Evolutionary conservation across 176 grass and related monocot species (phyloP), one percentile per base, ranked within the genome.

Genomic region (Hsuehochloa calcarea): DNA sequence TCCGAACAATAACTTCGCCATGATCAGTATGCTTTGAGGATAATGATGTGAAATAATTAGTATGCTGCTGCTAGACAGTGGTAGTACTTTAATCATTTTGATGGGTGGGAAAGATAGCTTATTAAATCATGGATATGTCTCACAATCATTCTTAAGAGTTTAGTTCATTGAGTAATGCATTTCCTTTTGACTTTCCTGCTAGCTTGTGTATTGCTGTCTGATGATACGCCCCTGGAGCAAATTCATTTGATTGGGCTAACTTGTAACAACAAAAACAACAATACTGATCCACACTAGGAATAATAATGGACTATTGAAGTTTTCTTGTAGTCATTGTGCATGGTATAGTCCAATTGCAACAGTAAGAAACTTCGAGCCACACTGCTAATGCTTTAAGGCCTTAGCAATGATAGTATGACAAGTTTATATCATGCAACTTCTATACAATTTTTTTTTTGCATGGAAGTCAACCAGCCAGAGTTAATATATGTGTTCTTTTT

Each of bases 121-220:
- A 35, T 23, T 61, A 78, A 69, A 46, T 56, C 17, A 38, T 78
- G 49, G 37, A 20, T 26, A 40, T 61, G 22, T 8, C 1, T 45
- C n/a, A 23, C 73, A 58, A 55, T 76, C 51, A 78, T 62, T 62
- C 12, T 62, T 19, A 26, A 17, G 14, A 45, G 27, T 58, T 63
- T 78, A 15, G 15, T 74, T 74, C 54, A 35, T 52, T 61, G 67
- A n/a, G 35, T 74, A 38, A 64, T 38, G 26, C 58, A 50, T 25
- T 83, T 49, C 10, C 37, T 5, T 85, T 76, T 77, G n/a, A 68
- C 34, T 20, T 84, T 29, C 9, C 1, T 84, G 44, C n/a, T 54
- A 27, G 40, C 31, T 26, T 14, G 51, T 3, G 0, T 65, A 79
- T 49, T 34, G 37, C 25, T 47, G 8, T 79, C 41, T 65, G 40